Base-by-base conservation (phyloP, 73 alveolate species). In the Stentor roeselii region DNA sequence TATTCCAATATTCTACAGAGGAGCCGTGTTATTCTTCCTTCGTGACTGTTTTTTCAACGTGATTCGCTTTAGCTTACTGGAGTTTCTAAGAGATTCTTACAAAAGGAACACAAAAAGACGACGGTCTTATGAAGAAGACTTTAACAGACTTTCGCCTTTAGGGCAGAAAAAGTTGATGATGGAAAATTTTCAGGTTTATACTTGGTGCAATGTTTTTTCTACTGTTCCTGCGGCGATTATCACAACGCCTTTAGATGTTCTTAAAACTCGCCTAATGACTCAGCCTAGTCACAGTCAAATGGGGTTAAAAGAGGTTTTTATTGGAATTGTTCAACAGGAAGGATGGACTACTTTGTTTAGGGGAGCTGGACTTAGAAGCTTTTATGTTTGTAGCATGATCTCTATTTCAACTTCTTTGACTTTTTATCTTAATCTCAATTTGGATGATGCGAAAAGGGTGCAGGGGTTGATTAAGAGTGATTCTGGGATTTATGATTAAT, bases 351-450 rank as follows among this genome's bases (percentile, higher is more conserved):
- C 74, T 0, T 35, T 76, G 39, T 37, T 76, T 39, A 76, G 59
- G 39, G 84, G 84, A 1, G 84, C 84, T 76, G 84, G 84, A 39
- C 42, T 76, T 39, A 76, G 84, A 76, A 32, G 38, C 2, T 41
- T 76, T 76, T 76, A 76, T 3, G 30, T 76, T 15, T 15, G 82
- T 76, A 40, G 82, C 1, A 15, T 76, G 2, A 76, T 76, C 14
- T 39, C 60, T 37, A 6, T 40, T 41, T 76, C 39, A 14, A 15
- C 37, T 1, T 67, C 80, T 67, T 67, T 67, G 37, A 40, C 21
- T 34, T 67, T 30, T 32, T 67, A 67, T 67, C 34, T 67, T 27
- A 67, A 2, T 2, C 21, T 32, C 37, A 36, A 36, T 0, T 27
- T 67, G 1, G 27, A 67, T 21, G 80, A 67, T 21, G 80, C 80